phyloP scores from a whole-genome alignment of 306 rosid species.

The Quercus suber region DNA sequence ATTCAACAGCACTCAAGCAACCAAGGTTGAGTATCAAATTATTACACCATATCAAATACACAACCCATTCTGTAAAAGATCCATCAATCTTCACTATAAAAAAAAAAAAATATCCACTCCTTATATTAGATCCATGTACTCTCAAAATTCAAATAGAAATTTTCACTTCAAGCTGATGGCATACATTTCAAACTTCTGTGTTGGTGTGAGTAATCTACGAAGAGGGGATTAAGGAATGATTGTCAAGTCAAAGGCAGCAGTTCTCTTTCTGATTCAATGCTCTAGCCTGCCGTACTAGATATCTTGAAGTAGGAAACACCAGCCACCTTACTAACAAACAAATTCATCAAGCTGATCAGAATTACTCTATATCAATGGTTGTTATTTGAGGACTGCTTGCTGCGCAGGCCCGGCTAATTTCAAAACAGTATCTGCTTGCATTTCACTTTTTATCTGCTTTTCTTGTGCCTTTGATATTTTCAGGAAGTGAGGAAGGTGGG shows the following conservation, averaged over 20 bases:
- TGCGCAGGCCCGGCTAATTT: slow-evolving; percentile 13
- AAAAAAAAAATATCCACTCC: not conserved
- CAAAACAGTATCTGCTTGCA: slow-evolving; percentile 6
- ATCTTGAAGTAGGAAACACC: slow-evolving; percentile 15
- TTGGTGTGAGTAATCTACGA: not conserved
- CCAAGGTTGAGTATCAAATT: not conserved
- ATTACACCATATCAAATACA: not conserved
- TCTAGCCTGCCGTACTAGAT: slow-evolving; percentile 14
- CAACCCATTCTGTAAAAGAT: not conserved
- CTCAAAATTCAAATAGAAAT: not conserved
- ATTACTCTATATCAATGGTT: not conserved
- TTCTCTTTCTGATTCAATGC: slow-evolving; percentile 10
- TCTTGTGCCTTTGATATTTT: slow-evolving; percentile 20
- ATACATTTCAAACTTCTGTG: not conserved
- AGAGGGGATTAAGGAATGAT: not conserved
- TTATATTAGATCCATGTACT: not conserved
- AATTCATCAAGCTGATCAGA: slow-evolving; percentile 20
- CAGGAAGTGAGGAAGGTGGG: slow-evolving; percentile 35
- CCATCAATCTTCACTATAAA: not conserved
- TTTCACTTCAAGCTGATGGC: not conserved
- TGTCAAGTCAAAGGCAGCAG: slow-evolving; percentile 1
- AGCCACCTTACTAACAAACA: slow-evolving; percentile 19
- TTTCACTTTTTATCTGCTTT: slow-evolving; percentile 17
- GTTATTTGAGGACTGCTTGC: not conserved
- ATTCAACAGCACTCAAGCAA: not conserved